These are phyloP conservation scores for Leonotis leonurus DNA, from an alignment of 257 asterid species.

Conservation along the genomic window DNA sequence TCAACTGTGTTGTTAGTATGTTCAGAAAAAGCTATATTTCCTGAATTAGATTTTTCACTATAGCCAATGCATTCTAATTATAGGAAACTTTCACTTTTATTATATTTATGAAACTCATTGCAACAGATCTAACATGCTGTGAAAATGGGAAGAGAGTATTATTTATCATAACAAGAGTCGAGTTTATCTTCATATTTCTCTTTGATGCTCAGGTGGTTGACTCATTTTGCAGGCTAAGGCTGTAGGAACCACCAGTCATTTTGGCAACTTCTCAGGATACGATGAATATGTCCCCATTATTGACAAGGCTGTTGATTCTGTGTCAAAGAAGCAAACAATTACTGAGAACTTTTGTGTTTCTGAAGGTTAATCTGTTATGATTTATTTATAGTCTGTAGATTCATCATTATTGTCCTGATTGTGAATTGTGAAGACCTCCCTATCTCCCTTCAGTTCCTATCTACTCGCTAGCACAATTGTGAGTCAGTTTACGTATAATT, in stretches of 20 bases:
- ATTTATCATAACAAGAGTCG: neutral
- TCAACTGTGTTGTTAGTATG: too few relatives aligned
- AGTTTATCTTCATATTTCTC: neutral
- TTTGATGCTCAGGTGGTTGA: slow-evolving; percentile 8
- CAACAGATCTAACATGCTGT: neutral
- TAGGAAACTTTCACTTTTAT: neutral
- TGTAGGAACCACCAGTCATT: slow-evolving; percentile 39
- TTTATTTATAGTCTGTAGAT: slow-evolving; percentile 14
- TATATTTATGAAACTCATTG: neutral
- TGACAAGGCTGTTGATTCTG: slow-evolving; percentile 80
- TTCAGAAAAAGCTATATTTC: too few relatives aligned
- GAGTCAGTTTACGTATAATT: too few relatives aligned
- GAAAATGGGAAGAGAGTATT: neutral
- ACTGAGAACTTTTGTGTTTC: slow-evolving; percentile 28
- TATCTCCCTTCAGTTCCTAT: too few relatives aligned
- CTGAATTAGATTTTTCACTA: too few relatives aligned
- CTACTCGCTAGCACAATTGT: too few relatives aligned
- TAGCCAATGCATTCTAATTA: neutral
- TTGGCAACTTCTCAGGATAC: slow-evolving; percentile 46
- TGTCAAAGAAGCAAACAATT: slow-evolving; percentile 41
- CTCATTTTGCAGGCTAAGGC: slow-evolving; percentile 44
- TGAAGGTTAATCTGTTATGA: slow-evolving; percentile 36
- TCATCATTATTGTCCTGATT: neutral
- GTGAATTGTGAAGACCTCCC: too few relatives aligned
- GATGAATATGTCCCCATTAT: slow-evolving; percentile 81